Percentiles rank a stretch among this genome's conserved stretches.
phyloP scores from a whole-genome alignment of 176 grass and related monocot species.

The Paspalum vaginatum region DNA sequence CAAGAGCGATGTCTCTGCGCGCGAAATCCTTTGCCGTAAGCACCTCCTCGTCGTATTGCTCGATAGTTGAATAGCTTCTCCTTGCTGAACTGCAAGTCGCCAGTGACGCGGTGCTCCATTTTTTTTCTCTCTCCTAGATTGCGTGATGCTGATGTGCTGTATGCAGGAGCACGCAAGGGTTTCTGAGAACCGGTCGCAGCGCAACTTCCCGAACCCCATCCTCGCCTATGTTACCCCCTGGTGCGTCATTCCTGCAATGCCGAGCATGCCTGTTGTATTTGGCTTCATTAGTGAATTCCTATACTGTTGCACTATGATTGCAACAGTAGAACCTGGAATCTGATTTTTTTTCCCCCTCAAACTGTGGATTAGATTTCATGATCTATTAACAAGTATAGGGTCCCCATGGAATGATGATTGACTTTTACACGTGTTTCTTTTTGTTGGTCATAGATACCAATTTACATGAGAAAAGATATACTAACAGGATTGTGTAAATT shows the following conservation, averaged over 20 bases:
- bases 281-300: background rate
- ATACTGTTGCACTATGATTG: background rate
- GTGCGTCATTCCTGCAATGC: constrained; percentile 33
- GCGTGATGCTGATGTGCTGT: background rate
- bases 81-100: constrained; percentile 17
- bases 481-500: background rate
- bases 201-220: constrained; percentile 73
- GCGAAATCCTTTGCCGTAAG: constrained; percentile 82
- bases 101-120: background rate
- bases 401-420: background rate
- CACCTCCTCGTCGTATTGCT: background rate
- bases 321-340: background rate
- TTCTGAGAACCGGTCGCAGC: constrained; percentile 62
- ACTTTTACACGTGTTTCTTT: background rate
- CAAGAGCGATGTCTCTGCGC: constrained; percentile 53
- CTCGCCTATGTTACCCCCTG: constrained; percentile 91
- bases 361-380: background rate
- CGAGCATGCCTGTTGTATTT: background rate
- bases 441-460: background rate
- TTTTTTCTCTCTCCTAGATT: background rate
- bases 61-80: background rate
- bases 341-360: constrained; percentile 1
- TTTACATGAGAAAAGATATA: background rate
- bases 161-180: constrained; percentile 54
- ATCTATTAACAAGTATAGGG: background rate